phyloP scores from a whole-genome alignment of 2,329 filamentous ascomycete genomes.

The Arthrobotrys sinensis region DNA sequence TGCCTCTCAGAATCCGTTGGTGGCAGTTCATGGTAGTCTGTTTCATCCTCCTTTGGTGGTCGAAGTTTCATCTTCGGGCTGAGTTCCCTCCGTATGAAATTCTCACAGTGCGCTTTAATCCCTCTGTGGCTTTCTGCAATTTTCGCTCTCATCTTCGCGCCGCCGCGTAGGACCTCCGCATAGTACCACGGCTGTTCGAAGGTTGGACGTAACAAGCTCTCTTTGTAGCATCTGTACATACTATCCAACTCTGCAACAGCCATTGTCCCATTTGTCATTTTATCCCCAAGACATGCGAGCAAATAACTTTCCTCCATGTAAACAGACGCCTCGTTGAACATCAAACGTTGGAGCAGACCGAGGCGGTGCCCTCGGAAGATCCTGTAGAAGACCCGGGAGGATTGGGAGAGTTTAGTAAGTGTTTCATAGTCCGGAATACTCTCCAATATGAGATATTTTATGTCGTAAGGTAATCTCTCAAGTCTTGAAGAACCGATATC shows the following conservation, averaged over 20 bases:
- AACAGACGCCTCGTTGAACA: conserved; percentile 31
- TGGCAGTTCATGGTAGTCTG: background rate
- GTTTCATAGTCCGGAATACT: conserved; percentile 23
- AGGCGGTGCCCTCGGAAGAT: conserved; percentile 22
- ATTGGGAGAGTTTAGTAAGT: background rate
- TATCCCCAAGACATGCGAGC: conserved; percentile 9
- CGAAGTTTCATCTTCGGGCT: background rate
- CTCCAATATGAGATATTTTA: conserved; percentile 26
- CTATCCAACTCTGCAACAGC: conserved; percentile 1
- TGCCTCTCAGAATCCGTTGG: conserved; percentile 19
- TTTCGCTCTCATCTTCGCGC: background rate
- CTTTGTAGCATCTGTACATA: conserved; percentile 12
- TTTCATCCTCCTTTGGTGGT: background rate
- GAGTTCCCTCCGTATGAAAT: conserved; percentile 8
- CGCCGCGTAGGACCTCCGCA: background rate
- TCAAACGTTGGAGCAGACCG: conserved; percentile 2
- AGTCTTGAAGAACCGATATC: background rate
- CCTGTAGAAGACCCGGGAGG: conserved; percentile 22
- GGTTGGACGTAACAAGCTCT: background rate
- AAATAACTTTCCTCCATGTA: conserved; percentile 32
- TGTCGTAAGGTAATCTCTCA: conserved; percentile 23
- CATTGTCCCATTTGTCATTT: background rate
- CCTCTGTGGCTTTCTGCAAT: conserved; percentile 7
- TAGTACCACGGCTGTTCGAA: conserved; percentile 29
- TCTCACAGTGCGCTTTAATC: conserved; percentile 12